Conservation (phyloP, 805 yeast genomes). For the Pichia nanzhaoensis region DNA sequence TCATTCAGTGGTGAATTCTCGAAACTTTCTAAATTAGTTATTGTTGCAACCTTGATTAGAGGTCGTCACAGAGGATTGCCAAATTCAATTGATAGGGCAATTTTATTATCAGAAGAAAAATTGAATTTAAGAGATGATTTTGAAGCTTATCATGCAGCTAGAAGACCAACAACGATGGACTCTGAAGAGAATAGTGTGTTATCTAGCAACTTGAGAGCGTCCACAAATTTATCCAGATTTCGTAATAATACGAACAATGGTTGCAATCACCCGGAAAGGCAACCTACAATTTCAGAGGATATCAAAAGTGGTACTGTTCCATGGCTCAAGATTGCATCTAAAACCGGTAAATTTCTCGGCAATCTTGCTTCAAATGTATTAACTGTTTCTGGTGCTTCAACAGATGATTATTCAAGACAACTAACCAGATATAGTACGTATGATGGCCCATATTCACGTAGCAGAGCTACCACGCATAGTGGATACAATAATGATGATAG, state of each 20-base stretch:
- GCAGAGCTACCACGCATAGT: background rate
- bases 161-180: conserved; percentile 22
- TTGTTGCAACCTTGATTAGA: conserved; percentile 85
- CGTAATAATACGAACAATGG: background rate
- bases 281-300: conserved; percentile 9
- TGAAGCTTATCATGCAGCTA: conserved; percentile 43
- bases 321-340: conserved; percentile 4
- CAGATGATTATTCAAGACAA: conserved; percentile 7
- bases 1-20: conserved; percentile 73
- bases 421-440: conserved; percentile 7
- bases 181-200: conserved; percentile 1
- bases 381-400: conserved; percentile 10
- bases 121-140: conserved; percentile 54
- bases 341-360: conserved; percentile 3
- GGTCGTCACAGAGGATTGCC: conserved; percentile 98
- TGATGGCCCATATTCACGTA: conserved; percentile 2
- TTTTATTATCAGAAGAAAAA: conserved; percentile 70
- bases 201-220: conserved; percentile 8
- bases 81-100: conserved; percentile 87
- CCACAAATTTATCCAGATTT: conserved; percentile 1
- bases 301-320: conserved; percentile 9
- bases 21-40: conserved; percentile 70
- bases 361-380: conserved; percentile 8
- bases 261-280: background rate
- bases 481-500: background rate